A percentile compares a stretch with the other conserved stretches of the same genome.
These are phyloP conservation scores for Amanita polypyramis DNA, from an alignment of 768 basidiomycete species.

Conservation along the genomic window DNA sequence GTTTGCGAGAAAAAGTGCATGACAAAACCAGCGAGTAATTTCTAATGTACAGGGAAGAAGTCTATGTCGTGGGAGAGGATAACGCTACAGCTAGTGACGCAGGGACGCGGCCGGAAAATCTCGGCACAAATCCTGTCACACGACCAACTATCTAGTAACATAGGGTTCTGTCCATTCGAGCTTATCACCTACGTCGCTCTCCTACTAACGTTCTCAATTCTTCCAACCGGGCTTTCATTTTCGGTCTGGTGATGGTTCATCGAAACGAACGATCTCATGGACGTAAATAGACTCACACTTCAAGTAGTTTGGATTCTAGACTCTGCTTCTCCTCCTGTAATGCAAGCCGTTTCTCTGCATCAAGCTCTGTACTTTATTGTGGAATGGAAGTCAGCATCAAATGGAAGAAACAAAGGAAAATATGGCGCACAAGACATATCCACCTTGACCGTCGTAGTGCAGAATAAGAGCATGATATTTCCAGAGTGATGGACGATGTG, in stretches of 20 bases:
- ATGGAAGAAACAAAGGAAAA: neutral
- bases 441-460: constrained; percentile 90
- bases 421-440: constrained; percentile 79
- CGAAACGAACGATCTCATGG: neutral
- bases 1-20: constrained; percentile 86
- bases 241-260: constrained; percentile 41
- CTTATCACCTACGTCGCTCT: constrained; percentile 1
- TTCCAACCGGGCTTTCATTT: constrained; percentile 64
- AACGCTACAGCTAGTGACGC: neutral
- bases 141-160: neutral
- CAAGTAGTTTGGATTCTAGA: constrained; percentile 74
- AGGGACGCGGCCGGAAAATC: neutral
- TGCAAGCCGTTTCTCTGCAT: constrained; percentile 82
- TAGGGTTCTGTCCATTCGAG: too few species aligned
- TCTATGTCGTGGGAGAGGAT: neutral
- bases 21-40: neutral
- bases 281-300: constrained; percentile 53
- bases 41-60: constrained; percentile 3
- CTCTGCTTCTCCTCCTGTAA: constrained; percentile 92
- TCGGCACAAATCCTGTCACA: constrained; percentile 1
- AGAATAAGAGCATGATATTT: constrained; percentile 83
- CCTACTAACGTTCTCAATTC: constrained; percentile 40
- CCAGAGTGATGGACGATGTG: constrained; percentile 92
- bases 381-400: constrained; percentile 3
- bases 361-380: constrained; percentile 62